Base-by-base conservation (phyloP, 371 early-diverging fungal genomes). In the Rhizopus arrhizus region DNA sequence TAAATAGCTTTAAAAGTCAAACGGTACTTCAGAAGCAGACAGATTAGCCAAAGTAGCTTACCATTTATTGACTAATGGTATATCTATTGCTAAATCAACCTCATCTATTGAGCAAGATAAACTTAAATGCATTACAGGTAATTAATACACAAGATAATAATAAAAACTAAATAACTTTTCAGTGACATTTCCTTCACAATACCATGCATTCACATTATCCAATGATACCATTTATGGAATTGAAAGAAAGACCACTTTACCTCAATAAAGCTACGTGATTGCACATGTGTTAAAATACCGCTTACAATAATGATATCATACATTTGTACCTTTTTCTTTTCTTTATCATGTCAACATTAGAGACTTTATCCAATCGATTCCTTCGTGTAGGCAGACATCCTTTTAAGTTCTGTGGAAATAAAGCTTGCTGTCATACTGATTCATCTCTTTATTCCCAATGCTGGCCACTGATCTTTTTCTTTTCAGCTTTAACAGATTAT, bases 191-290 rank as follows among this genome's bases (percentile, higher is more conserved):
- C 61, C 66, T 46, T 47, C 54, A n/a, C 61, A 66, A 32, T 68
- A 64, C 43, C 62, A 72, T 62, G 53, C 59, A 34, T 72, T 63
- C 45, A 66, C 73, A 8, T 58, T 61, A 45, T 65, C 64, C 33
- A 70, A 69, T 64, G 75, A 75, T 56, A 58, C 62, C 33, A 72
- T 68, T 41, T 78, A 71, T 43, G 72, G 72, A 5, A 61, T 71
- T 13, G 60, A 70, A 43, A 59, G 66, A 56, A 56, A 49, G 4
- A 59, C 55, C 22, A 57, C 60, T 11, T 53, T 52, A 9, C 16
- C 16, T 40, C 50, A 64, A 48, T 69, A 58, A 51, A 13, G 2
- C 9, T 12, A 15, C 6, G 16, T 22, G n/a, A 45, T 47, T 22
- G 50, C 58, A 29, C 43, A 45, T 58, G 58, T 47, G 35, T 58